Evolutionary conservation across 1,284 basidiomycete species (phyloP).

Genomic region (Caloboletus firmus): DNA sequence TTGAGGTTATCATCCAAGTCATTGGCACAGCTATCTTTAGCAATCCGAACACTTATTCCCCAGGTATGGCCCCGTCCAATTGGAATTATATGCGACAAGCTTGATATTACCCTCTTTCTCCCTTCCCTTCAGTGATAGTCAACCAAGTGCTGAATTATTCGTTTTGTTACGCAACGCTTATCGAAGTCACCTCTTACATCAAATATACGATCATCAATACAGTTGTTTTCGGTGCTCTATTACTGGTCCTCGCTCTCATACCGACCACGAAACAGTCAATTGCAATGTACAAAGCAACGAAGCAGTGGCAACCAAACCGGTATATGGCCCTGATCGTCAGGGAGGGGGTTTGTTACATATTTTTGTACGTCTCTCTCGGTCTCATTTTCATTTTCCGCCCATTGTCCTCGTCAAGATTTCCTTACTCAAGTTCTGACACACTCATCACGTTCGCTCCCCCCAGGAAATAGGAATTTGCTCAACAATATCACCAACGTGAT

Average conservation of each 20-base stretch:
- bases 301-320: background rate
- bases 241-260: background rate
- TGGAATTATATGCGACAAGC: background rate
- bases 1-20: background rate
- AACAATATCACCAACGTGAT: background rate
- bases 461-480: background rate
- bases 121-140: background rate
- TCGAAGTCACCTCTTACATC: background rate
- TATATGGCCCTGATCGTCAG: background rate
- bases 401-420: background rate
- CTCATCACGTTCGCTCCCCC: background rate
- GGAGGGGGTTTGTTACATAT: background rate
- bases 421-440: background rate
- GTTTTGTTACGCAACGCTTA: background rate
- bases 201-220: background rate
- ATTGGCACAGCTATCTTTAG: background rate
- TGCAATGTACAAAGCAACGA: background rate
- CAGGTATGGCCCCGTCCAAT: background rate
- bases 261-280: background rate
- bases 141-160: background rate
- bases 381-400: background rate
- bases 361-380: background rate
- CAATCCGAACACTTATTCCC: background rate
- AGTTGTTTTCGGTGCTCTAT: background rate
- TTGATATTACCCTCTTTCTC: background rate